Evolutionary conservation across 1,284 basidiomycete genomes (phyloP).

Genomic region (Cryptococcus maquisensis): DNA sequence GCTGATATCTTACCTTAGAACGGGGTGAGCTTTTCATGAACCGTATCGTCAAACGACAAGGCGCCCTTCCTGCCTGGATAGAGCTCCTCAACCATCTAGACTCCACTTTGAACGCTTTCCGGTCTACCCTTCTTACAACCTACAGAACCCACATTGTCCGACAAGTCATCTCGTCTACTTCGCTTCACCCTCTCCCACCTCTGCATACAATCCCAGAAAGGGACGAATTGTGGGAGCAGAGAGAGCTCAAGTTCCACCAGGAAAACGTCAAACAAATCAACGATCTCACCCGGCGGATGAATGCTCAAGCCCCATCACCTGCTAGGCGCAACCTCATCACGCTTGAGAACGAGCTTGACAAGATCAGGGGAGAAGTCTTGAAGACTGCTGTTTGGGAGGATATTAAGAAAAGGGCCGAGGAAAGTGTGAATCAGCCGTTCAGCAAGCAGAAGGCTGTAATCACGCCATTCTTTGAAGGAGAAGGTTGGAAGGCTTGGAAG

Average conservation of each 20-base stretch:
- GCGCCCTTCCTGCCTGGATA: constrained; percentile 85
- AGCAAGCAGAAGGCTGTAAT: not conserved
- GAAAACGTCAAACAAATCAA: constrained; percentile 68
- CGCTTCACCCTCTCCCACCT: constrained; percentile 44
- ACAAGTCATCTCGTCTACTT: constrained; percentile 54
- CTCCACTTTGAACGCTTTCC: constrained; percentile 59
- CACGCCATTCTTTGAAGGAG: constrained; percentile 16
- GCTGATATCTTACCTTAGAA: constrained; percentile 16
- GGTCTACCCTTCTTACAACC: constrained; percentile 54
- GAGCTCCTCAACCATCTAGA: constrained; percentile 71
- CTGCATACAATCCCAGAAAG: constrained; percentile 55
- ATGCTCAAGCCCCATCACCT: constrained; percentile 69
- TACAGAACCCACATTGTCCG: constrained; percentile 58
- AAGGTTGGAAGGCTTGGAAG: constrained; percentile 20
- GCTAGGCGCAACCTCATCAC: constrained; percentile 62
- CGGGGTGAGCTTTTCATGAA: constrained; percentile 61
- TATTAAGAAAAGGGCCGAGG: constrained; percentile 28
- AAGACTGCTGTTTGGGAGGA: constrained; percentile 36
- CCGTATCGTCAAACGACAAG: constrained; percentile 77
- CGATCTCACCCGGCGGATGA: constrained; percentile 68
- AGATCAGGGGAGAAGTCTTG: constrained; percentile 54
- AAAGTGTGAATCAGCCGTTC: constrained; percentile 2
- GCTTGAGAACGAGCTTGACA: constrained; percentile 59
- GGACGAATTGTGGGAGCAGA: constrained; percentile 68
- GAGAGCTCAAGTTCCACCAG: constrained; percentile 67